Evolutionary conservation across 371 early-diverging fungal genomes (phyloP), one percentile per base, ranked within the genome.

Genomic region (Mucor indicus): DNA sequence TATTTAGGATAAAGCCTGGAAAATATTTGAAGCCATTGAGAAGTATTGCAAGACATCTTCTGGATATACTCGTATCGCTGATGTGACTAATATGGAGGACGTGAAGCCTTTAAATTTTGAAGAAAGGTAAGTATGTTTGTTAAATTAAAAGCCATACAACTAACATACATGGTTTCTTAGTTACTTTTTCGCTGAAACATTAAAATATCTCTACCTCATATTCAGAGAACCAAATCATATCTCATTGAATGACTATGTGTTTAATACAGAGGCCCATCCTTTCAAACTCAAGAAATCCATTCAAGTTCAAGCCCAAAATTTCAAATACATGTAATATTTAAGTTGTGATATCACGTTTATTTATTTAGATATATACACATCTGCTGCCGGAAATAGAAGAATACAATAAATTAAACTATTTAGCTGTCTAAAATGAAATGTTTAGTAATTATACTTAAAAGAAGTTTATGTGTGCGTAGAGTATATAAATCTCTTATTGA

Each of bases 161-260:
- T n/a, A n/a, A n/a, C n/a, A n/a, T n/a, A n/a, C n/a, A n/a, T n/a
- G n/a, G n/a, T n/a, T n/a, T n/a, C n/a, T n/a, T 19, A 88, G 87
- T 20, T 92, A 91, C 60, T 92, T 95, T 64, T 59, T 93, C 51
- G 91, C 88, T 0, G 95, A 96, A 56, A 95, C 95, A 0, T 72
- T 95, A 43, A 96, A 96, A 63, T 96, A 95, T 53, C 72, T 94
- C 19, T 95, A 91, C 62, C 64, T 94, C 58, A 77, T 91, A 29
- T 95, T 95, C 57, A 66, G 74, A 23, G 80, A 83, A 35, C 62
- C 76, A 15, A 65, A 63, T 9, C 30, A 76, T 10, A 63, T 89
- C 3, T 81, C 90, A 2, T 67, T 94, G 53, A 83, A 90, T 53
- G 72, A 92, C 46, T 92, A 77, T 36, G 78, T 90, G 4, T 72